A percentile compares a stretch with the other conserved stretches of the same genome.
Conservation (phyloP, 106 monocot genomes). For the Dioscorea alata region DNA sequence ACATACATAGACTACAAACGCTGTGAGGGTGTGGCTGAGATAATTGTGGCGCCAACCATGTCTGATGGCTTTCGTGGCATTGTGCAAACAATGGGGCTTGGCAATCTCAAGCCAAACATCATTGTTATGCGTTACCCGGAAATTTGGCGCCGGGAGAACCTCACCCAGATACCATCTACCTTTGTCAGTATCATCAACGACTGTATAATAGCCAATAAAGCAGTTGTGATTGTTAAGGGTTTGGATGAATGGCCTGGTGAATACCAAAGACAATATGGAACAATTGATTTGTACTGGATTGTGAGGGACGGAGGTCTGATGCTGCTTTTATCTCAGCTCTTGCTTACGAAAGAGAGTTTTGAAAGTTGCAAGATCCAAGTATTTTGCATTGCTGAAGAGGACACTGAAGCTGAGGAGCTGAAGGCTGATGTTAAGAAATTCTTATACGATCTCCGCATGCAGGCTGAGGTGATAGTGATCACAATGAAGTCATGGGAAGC, state of each 20-base stretch:
- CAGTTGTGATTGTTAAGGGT: slow-evolving; percentile 93
- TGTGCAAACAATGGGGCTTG: slow-evolving; percentile 96
- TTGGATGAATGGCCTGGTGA: slow-evolving; percentile 98
- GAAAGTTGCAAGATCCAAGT: slow-evolving; percentile 97
- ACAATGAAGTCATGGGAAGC: slow-evolving; percentile 86
- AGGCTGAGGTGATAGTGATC: slow-evolving; percentile 91
- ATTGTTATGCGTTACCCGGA: slow-evolving; percentile 98
- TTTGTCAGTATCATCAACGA: slow-evolving; percentile 96
- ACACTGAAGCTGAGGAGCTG: slow-evolving; percentile 85
- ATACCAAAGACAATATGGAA: slow-evolving; percentile 92
- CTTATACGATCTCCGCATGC: slow-evolving; percentile 94
- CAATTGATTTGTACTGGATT: slow-evolving; percentile 98
- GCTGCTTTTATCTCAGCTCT: slow-evolving; percentile 90
- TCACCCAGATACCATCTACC: slow-evolving; percentile 81
- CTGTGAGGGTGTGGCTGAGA: slow-evolving; percentile 95
- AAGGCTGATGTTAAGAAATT: slow-evolving; percentile 92
- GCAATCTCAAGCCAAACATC: slow-evolving; percentile 96
- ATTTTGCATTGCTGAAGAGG: slow-evolving; percentile 98
- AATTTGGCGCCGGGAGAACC: slow-evolving; percentile 95
- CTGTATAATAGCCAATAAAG: slow-evolving; percentile 95
- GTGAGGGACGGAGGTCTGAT: slow-evolving; percentile 97
- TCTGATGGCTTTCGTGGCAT: slow-evolving; percentile 89
- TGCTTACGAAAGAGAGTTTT: slow-evolving; percentile 88
- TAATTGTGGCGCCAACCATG: slow-evolving; percentile 82
- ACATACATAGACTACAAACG: slow-evolving; percentile 92